Evolutionary conservation across 2,329 filamentous ascomycete genomes (phyloP), one percentile per base, ranked within the genome.

Genomic region (Xylaria sp.): DNA sequence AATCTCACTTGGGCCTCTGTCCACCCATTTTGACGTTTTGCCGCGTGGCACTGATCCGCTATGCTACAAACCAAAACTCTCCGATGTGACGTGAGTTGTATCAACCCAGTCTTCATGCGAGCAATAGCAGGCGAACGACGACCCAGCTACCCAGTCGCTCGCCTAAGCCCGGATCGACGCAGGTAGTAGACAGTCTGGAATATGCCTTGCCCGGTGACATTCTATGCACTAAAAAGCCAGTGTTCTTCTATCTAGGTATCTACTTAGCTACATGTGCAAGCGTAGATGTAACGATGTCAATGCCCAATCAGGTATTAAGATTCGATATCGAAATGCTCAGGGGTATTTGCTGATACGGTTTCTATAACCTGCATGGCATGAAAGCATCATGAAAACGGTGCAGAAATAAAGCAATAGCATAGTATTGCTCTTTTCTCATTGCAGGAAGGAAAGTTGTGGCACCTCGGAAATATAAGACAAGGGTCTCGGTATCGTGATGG

Each of bases 251-350:
- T 42, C 42, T 19, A n/a, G n/a, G n/a, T n/a, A 8, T 17, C 17
- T n/a, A 47, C 11, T 42, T 47, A 47, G 2, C 7, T 34, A 12
- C 27, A 34, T 50, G 21, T 50, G 47, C 61, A 50, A 48, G 34
- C 55, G 30, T 50, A 34, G 64, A 27, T 2, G 24, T 27, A 27
- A 27, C 48, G 19, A 32, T 64, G 24, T 30, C 48, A 61, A 45
- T 58, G 58, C 51, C 45, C 32, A 17, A 68, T 68, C 27, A 30
- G 21, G 27, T 50, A 51, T 53, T n/a, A 24, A 51, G 55, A 55
- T 45, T n/a, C 34, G 32, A 58, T 59, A 54, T 19, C 21, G 17
- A 57, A 11, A 14, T 53, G 24, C 24, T 27, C 24, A 27, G 24
- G 34, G 8, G 3, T 24, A 19, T 48, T 50, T 14, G 50, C 30